Evolutionary conservation across 75 land plant species (phyloP).

Genomic region (Azolla pinnata): DNA sequence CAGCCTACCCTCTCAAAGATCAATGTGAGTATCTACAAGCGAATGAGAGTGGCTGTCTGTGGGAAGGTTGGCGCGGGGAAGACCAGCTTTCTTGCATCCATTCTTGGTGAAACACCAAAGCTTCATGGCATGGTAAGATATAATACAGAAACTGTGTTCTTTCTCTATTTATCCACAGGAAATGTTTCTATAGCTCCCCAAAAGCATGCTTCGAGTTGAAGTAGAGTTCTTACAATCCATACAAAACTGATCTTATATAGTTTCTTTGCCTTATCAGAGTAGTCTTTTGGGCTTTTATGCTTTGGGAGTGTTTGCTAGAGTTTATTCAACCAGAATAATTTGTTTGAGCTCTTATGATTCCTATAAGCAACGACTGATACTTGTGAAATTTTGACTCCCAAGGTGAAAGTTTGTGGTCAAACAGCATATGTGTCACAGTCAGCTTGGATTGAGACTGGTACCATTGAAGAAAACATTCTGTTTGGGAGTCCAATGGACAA

Average conservation of each 20-base stretch:
- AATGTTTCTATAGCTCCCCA: neutral
- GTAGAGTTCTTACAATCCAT: no score
- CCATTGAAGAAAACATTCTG: conserved; percentile 84
- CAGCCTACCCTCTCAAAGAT: conserved; percentile 50
- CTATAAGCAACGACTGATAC: no score
- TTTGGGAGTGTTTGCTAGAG: no score
- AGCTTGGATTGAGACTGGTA: conserved; percentile 96
- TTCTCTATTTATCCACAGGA: no score
- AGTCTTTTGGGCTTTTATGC: no score
- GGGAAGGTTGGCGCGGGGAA: conserved; percentile 96
- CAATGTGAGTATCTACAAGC: conserved; percentile 56
- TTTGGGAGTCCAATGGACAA: conserved; percentile 83
- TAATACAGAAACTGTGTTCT: no score
- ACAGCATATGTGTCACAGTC: conserved; percentile 98
- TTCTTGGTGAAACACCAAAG: conserved; percentile 96
- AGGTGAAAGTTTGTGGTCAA: conserved; percentile 77
- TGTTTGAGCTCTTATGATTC: no score
- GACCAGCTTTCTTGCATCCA: conserved; percentile 87
- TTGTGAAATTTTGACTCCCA: neutral
- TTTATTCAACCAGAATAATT: no score
- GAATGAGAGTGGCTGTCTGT: conserved; percentile 92
- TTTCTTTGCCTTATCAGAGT: neutral
- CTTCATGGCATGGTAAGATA: conserved; percentile 72
- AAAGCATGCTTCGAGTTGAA: neutral
- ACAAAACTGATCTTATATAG: no score